A percentile compares a stretch with the other conserved stretches of the same genome.
Conservation (phyloP, 768 basidiomycete species). For the Xerocomus potaroensis region DNA sequence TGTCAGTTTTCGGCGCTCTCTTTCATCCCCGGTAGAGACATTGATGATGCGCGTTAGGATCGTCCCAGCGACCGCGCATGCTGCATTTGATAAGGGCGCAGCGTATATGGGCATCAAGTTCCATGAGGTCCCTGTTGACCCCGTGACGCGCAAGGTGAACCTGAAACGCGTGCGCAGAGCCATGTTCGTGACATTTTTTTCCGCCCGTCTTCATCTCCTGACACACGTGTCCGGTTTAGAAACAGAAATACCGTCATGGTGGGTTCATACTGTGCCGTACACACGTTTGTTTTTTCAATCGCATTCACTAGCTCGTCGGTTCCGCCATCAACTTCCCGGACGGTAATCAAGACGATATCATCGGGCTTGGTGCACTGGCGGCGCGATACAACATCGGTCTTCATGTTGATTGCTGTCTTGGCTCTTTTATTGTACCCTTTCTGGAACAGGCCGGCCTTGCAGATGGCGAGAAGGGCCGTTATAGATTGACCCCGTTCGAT, state of each 20-base stretch:
- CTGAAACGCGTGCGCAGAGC: slow-evolving; percentile 76
- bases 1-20: slow-evolving; percentile 46
- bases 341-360: slow-evolving; percentile 84
- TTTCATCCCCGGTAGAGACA: no score
- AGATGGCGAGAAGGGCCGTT: slow-evolving; percentile 48
- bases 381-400: slow-evolving; percentile 71
- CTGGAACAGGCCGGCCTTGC: slow-evolving; percentile 75
- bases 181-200: slow-evolving; percentile 53
- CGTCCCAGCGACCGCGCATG: slow-evolving; percentile 80
- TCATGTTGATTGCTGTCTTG: slow-evolving; percentile 94
- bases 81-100: slow-evolving; percentile 92
- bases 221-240: slow-evolving; percentile 34
- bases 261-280: slow-evolving; percentile 9
- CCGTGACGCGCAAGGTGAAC: slow-evolving; percentile 71
- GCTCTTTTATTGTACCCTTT: slow-evolving; percentile 92
- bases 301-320: slow-evolving; percentile 79
- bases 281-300: not conserved
- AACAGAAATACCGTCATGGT: slow-evolving; percentile 90
- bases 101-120: slow-evolving; percentile 88
- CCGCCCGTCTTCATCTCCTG: not conserved
- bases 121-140: slow-evolving; percentile 80
- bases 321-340: slow-evolving; percentile 86
- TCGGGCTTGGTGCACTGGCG: slow-evolving; percentile 72
- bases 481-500: slow-evolving; percentile 72
- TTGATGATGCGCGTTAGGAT: slow-evolving; percentile 48